phyloP scores from a whole-genome alignment of 1,139 yeast genomes.

The Yamadazyma sp. region DNA sequence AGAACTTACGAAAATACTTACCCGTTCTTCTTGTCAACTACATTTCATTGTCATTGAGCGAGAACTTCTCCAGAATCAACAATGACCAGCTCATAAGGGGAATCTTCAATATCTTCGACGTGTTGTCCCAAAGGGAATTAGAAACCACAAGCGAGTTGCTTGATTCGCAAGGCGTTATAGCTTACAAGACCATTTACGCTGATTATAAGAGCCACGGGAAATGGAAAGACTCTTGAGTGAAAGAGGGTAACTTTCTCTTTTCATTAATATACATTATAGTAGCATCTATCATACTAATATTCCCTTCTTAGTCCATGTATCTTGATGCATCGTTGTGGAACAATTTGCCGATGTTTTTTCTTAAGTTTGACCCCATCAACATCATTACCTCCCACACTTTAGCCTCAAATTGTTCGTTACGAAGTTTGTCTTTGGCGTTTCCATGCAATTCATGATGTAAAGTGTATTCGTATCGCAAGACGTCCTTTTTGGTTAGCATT shows the following conservation, averaged over 20 bases:
- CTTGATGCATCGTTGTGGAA: conserved; percentile 32
- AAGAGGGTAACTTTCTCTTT: not conserved
- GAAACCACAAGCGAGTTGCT: conserved; percentile 64
- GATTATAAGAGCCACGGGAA: conserved; percentile 79
- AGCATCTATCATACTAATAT: not conserved
- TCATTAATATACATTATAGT: not conserved
- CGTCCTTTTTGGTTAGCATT: conserved; percentile 65
- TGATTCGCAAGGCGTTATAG: conserved; percentile 69
- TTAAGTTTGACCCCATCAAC: conserved; percentile 19
- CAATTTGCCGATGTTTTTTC: conserved; percentile 30
- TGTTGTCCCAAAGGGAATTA: conserved; percentile 67
- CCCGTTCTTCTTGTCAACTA: conserved; percentile 62
- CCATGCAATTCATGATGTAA: conserved; percentile 28
- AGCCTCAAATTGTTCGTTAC: conserved; percentile 29
- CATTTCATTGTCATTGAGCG: conserved; percentile 50
- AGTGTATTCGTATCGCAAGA: conserved; percentile 54
- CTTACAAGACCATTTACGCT: conserved; percentile 65
- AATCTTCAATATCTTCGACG: conserved; percentile 64
- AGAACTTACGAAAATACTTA: conserved; percentile 60
- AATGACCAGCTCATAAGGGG: conserved; percentile 58
- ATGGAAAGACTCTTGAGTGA: conserved; percentile 63
- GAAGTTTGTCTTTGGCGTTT: conserved; percentile 12
- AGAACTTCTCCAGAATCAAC: conserved; percentile 46
- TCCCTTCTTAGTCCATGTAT: conserved; percentile 8
- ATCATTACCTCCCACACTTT: conserved; percentile 40